Evolutionary conservation across 2,329 filamentous ascomycete species (phyloP), one percentile per base, ranked within the genome.

Genomic region (Monilinia fructigena): DNA sequence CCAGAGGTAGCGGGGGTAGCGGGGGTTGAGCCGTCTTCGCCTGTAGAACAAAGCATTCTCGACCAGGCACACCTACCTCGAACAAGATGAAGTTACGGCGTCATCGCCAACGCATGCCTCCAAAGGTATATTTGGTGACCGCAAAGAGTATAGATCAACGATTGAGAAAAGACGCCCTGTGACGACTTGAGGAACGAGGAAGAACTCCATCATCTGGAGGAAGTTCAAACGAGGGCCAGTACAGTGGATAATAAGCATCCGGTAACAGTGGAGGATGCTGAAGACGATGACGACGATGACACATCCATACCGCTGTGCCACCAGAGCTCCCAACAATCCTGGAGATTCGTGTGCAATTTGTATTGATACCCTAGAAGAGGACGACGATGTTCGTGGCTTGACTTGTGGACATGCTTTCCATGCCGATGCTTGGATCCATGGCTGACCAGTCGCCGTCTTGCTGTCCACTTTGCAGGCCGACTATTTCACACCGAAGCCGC

Each of bases 351-450:
- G 95, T 78, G 95, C 95, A 61, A 98, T 99, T 73, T 99, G 95
- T 78, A 89, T 99, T 71, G 95, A 99, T 75, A 89, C 86, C 0
- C 85, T 99, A 23, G 95, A 99, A 77, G 92, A 98, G 70, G 92
- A 97, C 70, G 95, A 98, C 73, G 94, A 99, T 76, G 89, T 99
- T 60, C 91, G 95, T 72, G 95, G 95, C 2, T 81, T 99, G 68
- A 93, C 92, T 4, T 99, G 95, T 75, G 95, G 95, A n/a, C 95
- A 99, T 78, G 93, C 94, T 64, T 99, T 98, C 85, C 95, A 99
- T 77, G 93, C 93, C 61, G 91, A 50, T 99, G 95, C 76, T 86
- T 99, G 59, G 95, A 99, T 73, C 95, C 95, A 14, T 99, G 95
- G 95, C 81, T 99, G 70, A 99, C 95, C 12, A 93, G 91, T 75